Conservation (phyloP, 1,284 basidiomycete genomes). For the Leccinum glutinopallens region DNA sequence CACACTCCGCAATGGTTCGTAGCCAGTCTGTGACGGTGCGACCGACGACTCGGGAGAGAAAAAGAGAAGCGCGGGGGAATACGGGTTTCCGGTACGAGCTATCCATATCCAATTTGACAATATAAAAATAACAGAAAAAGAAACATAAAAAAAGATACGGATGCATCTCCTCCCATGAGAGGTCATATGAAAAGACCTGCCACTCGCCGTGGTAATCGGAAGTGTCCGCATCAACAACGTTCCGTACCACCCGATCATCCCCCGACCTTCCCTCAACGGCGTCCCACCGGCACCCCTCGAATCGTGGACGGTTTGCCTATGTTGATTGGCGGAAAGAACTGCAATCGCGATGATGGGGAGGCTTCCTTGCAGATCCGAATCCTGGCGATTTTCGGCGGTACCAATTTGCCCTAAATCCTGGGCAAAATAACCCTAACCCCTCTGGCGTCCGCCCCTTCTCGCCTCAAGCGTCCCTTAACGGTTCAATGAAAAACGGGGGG, state of each 20-base stretch:
- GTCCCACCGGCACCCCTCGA: conserved; percentile 4
- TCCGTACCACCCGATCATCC: conserved; percentile 21
- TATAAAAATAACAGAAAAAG: not conserved
- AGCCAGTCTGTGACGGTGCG: not conserved
- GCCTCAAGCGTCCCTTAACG: conserved; percentile 2
- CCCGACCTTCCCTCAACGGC: conserved; percentile 11
- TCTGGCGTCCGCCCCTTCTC: conserved; percentile 8
- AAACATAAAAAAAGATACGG: conserved; percentile 7
- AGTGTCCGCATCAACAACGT: conserved; percentile 15
- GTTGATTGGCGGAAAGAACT: conserved; percentile 26
- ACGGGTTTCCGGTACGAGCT: conserved; percentile 20
- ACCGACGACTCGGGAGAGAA: conserved; percentile 1
- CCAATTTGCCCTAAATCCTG: conserved; percentile 29
- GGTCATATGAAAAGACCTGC: conserved; percentile 29
- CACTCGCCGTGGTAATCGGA: conserved; percentile 31
- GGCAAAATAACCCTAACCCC: conserved; percentile 20
- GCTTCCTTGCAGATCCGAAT: conserved; percentile 32
- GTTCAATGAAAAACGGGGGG: conserved; percentile 2
- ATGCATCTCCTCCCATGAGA: conserved; percentile 18
- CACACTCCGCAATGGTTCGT: conserved; percentile 6
- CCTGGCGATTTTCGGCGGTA: conserved; percentile 33
- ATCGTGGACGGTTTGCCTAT: conserved; percentile 3
- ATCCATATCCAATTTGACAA: conserved; percentile 26
- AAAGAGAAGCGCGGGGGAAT: not conserved
- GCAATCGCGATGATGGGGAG: conserved; percentile 9